Conservation (phyloP, 2,329 filamentous ascomycete species). For the Neurospora sp. region DNA sequence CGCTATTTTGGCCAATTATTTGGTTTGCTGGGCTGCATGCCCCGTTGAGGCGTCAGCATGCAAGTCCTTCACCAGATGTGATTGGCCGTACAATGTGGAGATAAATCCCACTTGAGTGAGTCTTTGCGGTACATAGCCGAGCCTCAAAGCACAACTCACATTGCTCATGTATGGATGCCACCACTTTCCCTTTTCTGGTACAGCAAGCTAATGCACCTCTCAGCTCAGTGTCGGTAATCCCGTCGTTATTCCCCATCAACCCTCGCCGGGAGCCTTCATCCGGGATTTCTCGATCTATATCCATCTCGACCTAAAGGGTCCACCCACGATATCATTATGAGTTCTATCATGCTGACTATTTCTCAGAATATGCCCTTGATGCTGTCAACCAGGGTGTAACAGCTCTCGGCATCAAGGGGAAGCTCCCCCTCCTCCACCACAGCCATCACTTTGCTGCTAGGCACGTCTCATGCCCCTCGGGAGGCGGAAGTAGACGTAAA, state of each 20-base stretch:
- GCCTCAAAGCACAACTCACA: neutral
- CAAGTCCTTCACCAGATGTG: no score
- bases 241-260: neutral
- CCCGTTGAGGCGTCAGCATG: no score
- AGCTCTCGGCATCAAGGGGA: conserved; percentile 96
- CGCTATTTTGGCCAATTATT: no score
- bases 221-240: neutral
- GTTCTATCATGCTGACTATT: neutral
- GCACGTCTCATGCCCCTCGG: no score
- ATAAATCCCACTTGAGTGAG: no score
- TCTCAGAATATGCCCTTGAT: conserved; percentile 91
- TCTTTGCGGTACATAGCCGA: neutral
- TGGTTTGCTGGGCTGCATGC: no score
- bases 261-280: neutral
- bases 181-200: neutral
- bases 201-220: neutral
- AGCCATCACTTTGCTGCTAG: neutral
- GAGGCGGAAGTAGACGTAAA: no score
- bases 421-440: conserved; percentile 13
- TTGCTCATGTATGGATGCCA: neutral
- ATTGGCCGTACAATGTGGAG: no score
- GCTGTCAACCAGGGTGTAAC: conserved; percentile 99
- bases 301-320: neutral
- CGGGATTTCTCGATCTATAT: neutral
- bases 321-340: neutral